Evolutionary conservation across 2,329 filamentous ascomycete genomes (phyloP), one percentile per base, ranked within the genome.

Genomic region (Paracorniculantispora psalliotae): DNA sequence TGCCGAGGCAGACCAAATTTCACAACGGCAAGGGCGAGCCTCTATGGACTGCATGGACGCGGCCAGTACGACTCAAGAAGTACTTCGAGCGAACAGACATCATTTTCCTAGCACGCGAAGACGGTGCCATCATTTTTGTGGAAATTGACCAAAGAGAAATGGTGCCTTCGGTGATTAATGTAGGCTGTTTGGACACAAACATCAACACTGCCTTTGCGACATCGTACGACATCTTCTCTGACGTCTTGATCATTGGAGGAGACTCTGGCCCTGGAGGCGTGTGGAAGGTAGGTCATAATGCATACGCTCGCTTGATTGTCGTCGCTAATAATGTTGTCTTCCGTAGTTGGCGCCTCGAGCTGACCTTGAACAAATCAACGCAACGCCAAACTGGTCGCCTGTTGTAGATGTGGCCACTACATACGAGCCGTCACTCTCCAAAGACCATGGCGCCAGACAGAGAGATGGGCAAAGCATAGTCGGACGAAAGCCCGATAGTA

Each of bases 101-200:
- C 61, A 85, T 97, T 51, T 96, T 94, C 68, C 77, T 99, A 17
- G 90, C 89, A 12, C 85, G 92, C 57, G 93, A 97, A 73, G 93
- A 97, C 68, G 94, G 94, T 3, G 77, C 87, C 51, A 81, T 97
- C 10, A 82, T 87, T 57, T 90, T 88, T 63, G 73, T 93, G 4
- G 86, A 91, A 64, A 84, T 91, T 60, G 82, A 83, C 46, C 79
- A 80, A 6, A 77, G 76, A 62, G 81, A 79, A 48, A 76, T 83
- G 64, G 70, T 87, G 56, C 78, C 81, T 54, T 77, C 79, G 43
- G 77, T 81, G 57, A 79, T 81, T 48, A 78, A 81, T 57, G 79
- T 90, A 59, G 88, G 89, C 8, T 80, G 81, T 28, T 53, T 85
- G 90, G 63, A 80, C 55, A 89, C 88, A 66, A 90, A 89, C 61